Base-by-base conservation (phyloP, 352 stramenopile species). In the Phytopythium cucurbitacearum region DNA sequence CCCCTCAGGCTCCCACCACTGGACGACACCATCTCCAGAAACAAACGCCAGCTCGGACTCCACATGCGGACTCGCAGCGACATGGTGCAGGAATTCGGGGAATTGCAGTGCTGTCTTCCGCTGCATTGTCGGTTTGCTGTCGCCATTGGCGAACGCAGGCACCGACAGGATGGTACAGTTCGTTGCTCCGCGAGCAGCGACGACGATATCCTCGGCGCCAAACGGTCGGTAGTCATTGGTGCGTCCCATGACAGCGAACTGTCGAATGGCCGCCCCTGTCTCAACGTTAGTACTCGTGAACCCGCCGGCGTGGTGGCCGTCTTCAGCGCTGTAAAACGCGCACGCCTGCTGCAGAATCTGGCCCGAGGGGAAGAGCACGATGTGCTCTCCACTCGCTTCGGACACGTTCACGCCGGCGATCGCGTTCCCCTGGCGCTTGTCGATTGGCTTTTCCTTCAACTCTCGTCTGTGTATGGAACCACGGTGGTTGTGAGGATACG, bases 341-440 rank as follows among this genome's bases (percentile, higher is more conserved):
- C 74, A 79, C 35, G 67, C 78, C 59, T 88, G 76, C 51, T 91
- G 80, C 50, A 91, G 50, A 4, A 89, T 69, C 15, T 84, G 58
- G 10, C 78, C 78, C 0, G 73, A 85, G 12, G 80, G 78, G 47
- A 85, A 86, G 62, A 91, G 85, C 15, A 91, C 62, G 3, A 85
- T 55, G 44, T 89, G 76, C 16, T 73, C 59, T 5, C 60, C 64
- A 6, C 69, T 52, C 2, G 53, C 44, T 7, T 52, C 64, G 35
- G 21, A 28, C 2, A 59, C 55, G 37, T 68, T 56, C 7, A 73
- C 56, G 39, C 76, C 80, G 35, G 73, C 51, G 40, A 91, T 63
- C 34, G 72, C 72, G 57, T 91, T 91, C 59, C 80, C 75, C 53
- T 91, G 80, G 67, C 72, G 81, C 50, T 75, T 77, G 9, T 71